These are phyloP conservation scores for Trypanosoma vivax DNA, from an alignment of 208 protist species.

Conservation along the genomic window DNA sequence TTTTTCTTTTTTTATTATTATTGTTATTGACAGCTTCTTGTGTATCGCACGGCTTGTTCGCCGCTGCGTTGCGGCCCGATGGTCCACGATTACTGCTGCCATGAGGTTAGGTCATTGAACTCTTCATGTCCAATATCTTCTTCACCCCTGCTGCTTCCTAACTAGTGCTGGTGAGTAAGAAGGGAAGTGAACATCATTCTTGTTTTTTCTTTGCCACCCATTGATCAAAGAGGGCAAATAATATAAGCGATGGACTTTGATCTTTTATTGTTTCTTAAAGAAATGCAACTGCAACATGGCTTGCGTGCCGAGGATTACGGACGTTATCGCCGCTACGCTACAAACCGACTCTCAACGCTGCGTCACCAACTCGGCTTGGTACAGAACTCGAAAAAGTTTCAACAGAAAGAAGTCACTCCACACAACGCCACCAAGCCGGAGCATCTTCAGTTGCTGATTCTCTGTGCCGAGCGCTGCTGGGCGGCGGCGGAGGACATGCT, in stretches of 20 bases:
- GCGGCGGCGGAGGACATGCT: slow-evolving; percentile 62
- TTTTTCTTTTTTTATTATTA: not conserved
- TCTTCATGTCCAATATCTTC: too few species aligned
- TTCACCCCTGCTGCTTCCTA: too few species aligned
- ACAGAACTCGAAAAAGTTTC: slow-evolving; percentile 76
- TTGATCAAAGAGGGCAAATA: not conserved
- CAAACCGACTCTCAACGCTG: slow-evolving; percentile 68
- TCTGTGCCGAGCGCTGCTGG: slow-evolving; percentile 85
- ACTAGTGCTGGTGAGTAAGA: too few species aligned
- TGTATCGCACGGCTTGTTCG: too few species aligned
- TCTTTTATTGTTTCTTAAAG: slow-evolving; percentile 70
- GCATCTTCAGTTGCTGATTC: slow-evolving; percentile 67
- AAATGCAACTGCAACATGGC: slow-evolving; percentile 84
- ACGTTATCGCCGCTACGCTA: slow-evolving; percentile 75
- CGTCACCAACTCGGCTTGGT: slow-evolving; percentile 67
- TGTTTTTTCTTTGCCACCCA: slow-evolving; percentile 17
- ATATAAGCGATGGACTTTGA: slow-evolving; percentile 46
- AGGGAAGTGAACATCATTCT: slow-evolving; percentile 1
- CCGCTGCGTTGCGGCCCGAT: too few species aligned
- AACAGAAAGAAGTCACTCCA: slow-evolving; percentile 62
- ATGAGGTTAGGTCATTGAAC: too few species aligned
- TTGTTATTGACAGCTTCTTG: not conserved
- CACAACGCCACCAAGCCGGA: slow-evolving; percentile 51
- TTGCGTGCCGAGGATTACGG: slow-evolving; percentile 76
- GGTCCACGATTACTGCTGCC: too few species aligned